Evolutionary conservation across 1,284 basidiomycete genomes (phyloP).

Genomic region (Pulveroboletus sp.): DNA sequence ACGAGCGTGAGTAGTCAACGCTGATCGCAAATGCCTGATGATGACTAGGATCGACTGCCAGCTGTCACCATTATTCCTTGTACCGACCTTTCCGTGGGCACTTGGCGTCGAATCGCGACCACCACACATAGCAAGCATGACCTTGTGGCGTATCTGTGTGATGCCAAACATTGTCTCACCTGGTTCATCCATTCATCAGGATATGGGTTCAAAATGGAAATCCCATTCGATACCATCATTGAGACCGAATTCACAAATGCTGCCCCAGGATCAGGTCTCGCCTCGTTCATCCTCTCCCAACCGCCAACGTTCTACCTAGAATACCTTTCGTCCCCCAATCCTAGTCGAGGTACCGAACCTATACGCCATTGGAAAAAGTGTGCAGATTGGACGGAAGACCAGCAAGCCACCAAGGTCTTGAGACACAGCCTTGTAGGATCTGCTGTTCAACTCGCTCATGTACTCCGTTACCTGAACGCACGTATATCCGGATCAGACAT

Average conservation of each 20-base stretch:
- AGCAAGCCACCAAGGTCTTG: constrained; percentile 62
- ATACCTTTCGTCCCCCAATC: constrained; percentile 33
- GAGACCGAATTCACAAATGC: constrained; percentile 55
- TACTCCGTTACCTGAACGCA: constrained; percentile 49
- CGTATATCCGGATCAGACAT: constrained; percentile 38
- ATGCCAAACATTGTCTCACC: constrained; percentile 56
- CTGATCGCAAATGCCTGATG: constrained; percentile 6
- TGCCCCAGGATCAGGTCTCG: constrained; percentile 53
- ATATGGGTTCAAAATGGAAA: constrained; percentile 77
- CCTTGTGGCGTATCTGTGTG: constrained; percentile 70
- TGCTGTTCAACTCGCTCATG: constrained; percentile 54
- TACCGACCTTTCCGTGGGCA: constrained; percentile 67
- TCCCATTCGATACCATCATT: constrained; percentile 62
- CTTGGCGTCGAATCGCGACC: constrained; percentile 69
- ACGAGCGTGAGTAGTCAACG: constrained; percentile 49
- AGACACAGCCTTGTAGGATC: constrained; percentile 66
- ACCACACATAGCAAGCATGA: constrained; percentile 53
- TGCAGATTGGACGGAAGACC: constrained; percentile 74
- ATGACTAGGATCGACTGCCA: constrained; percentile 27
- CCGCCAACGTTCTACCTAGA: constrained; percentile 70
- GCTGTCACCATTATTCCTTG: constrained; percentile 74
- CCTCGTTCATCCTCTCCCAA: constrained; percentile 58
- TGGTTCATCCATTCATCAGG: constrained; percentile 77
- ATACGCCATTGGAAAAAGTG: constrained; percentile 59
- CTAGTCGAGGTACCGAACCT: constrained; percentile 30